Base-by-base conservation (phyloP, 345 rosid genomes). In the Hirschfeldia incana region DNA sequence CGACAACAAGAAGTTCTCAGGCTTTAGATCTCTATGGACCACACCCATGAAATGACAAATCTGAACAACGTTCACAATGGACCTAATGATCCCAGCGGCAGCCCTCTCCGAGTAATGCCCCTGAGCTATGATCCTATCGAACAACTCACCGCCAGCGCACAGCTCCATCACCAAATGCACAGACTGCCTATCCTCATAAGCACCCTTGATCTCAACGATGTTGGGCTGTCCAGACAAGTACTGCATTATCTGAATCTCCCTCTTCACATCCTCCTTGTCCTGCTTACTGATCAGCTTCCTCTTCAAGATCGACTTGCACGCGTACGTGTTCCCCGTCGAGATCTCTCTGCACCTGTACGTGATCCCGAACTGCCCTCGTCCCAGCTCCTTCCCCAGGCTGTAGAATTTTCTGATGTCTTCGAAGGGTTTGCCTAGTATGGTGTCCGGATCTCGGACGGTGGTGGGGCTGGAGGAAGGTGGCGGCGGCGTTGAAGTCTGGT, bases 11-110 rank as follows among this genome's bases (percentile, higher is more conserved):
- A 93, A 91, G 77, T 93, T 93, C 87, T 93, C 97, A 1, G 98
- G 98, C 88, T 93, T 93, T 17, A 93, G 93, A 80, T 93, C 97
- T 15, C 97, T 85, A 72, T 93, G 98, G 83, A 93, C 70, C 16
- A 93, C 93, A 42, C 98, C 98, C 97, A 93, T 88, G 42, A 89
- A 90, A 81, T 93, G 98, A 77, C 97, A 93, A 76, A 87, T 85
- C 67, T 89, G 91, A 10, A 93, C 97, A 72, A 89, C 97, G 78
- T 86, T 93, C 53, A 90, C 89, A 34, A 91, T 85, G 0, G 89
- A 85, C 79, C 90, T 79, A 70, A 84, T 85, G 37, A 93, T 84
- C 7, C 78, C 76, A 61, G 94, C 92, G 17, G 97, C 98, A 75
- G 90, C 98, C 69, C 82, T 84, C 89, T 93, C 98, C 0, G 91